These are phyloP conservation scores for Conticribra guillardii DNA, from an alignment of 108 stramenopile genomes.

Conservation along the genomic window DNA sequence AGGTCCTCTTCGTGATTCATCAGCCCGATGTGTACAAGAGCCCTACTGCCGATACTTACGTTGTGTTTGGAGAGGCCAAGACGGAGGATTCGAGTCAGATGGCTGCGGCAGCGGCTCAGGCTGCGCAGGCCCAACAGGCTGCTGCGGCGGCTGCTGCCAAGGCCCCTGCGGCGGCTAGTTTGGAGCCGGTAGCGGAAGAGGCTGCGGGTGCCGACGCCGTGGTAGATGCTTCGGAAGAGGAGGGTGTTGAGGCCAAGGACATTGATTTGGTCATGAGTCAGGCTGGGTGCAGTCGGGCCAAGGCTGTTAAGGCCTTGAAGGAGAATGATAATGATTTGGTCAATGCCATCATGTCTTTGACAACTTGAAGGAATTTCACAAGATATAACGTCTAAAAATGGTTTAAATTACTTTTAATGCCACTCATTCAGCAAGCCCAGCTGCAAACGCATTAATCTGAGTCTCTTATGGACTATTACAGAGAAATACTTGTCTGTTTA, in stretches of 20 bases:
- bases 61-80: conserved; percentile 99
- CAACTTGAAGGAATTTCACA: conserved; percentile 67
- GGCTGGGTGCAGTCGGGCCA: conserved; percentile 81
- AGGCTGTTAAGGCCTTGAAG: conserved; percentile 95
- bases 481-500: no score
- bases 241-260: conserved; percentile 95
- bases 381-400: no score
- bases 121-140: conserved; percentile 29
- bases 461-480: no score
- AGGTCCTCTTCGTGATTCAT: conserved; percentile 95
- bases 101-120: conserved; percentile 76
- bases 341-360: conserved; percentile 98
- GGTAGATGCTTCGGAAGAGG: conserved; percentile 78
- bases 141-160: conserved; percentile 35
- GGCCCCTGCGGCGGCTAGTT: conserved; percentile 37
- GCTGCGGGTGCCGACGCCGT: conserved; percentile 58
- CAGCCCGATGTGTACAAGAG: conserved; percentile 96
- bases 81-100: conserved; percentile 91
- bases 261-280: conserved; percentile 97
- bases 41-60: conserved; percentile 93
- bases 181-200: conserved; percentile 44
- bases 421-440: no score
- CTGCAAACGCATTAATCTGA: no score
- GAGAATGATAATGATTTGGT: conserved; percentile 96
- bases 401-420: no score